These are phyloP conservation scores for Pythium plurisporium DNA, from an alignment of 352 stramenopile genomes.

Conservation along the genomic window DNA sequence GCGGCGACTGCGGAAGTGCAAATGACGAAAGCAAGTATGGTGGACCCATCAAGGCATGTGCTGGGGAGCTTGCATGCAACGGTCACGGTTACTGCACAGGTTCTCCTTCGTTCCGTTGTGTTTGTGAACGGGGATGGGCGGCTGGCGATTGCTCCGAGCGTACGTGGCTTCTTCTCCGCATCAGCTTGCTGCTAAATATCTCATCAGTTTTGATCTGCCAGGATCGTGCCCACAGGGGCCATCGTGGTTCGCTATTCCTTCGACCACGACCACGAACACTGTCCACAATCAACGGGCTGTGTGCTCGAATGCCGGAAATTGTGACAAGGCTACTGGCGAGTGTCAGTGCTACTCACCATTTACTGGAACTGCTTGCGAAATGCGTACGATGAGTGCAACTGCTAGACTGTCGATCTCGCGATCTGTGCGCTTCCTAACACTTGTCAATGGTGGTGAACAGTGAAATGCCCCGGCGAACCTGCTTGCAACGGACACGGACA, in stretches of 20 bases:
- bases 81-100: conserved; percentile 65
- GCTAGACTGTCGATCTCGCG: neutral
- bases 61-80: conserved; percentile 67
- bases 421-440: neutral
- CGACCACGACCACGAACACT: conserved; percentile 31
- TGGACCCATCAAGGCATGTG: conserved; percentile 48
- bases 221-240: conserved; percentile 53
- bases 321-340: conserved; percentile 46
- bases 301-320: conserved; percentile 64
- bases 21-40: conserved; percentile 78
- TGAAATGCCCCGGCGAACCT: conserved; percentile 56
- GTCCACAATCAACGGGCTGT: conserved; percentile 45
- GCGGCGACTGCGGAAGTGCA: conserved; percentile 91
- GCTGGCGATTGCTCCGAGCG: conserved; percentile 58
- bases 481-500: conserved; percentile 64
- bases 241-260: conserved; percentile 57
- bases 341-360: conserved; percentile 64
- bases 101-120: conserved; percentile 47
- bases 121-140: conserved; percentile 58
- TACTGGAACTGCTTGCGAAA: conserved; percentile 48
- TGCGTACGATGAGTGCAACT: conserved; percentile 22
- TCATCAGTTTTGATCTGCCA: conserved; percentile 13
- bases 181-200: neutral
- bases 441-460: conserved; percentile 7
- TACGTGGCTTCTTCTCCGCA: conserved; percentile 17